Conservation (phyloP, 805 yeast species). For the Candida quercuum region DNA sequence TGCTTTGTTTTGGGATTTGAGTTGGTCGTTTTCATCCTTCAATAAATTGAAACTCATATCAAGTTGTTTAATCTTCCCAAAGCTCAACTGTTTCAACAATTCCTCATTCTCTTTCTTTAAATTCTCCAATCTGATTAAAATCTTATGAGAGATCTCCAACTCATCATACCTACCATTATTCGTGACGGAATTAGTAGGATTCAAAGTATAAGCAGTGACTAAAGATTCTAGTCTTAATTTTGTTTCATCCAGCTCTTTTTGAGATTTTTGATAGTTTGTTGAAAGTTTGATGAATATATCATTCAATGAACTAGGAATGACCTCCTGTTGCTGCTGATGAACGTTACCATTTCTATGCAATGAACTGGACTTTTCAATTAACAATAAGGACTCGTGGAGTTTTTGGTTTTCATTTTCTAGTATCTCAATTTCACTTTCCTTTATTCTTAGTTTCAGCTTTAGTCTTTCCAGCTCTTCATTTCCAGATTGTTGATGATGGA, state of each 20-base stretch:
- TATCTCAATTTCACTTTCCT: conserved; percentile 44
- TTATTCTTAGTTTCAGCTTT: conserved; percentile 47
- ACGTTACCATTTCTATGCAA: too few relatives aligned
- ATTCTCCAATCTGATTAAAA: conserved; percentile 53
- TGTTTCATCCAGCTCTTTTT: conserved; percentile 53
- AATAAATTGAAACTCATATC: conserved; percentile 63
- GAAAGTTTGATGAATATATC: conserved; percentile 45
- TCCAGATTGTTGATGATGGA: not conserved
- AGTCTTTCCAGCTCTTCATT: conserved; percentile 30
- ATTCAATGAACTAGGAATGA: conserved; percentile 39
- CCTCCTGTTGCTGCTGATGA: conserved; percentile 16
- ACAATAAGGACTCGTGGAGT: conserved; percentile 24
- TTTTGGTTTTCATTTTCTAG: conserved; percentile 40
- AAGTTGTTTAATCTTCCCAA: conserved; percentile 69
- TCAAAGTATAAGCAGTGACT: conserved; percentile 47
- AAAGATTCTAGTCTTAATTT: conserved; percentile 60
- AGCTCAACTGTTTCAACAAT: conserved; percentile 64
- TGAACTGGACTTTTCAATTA: not conserved
- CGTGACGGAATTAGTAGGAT: conserved; percentile 42
- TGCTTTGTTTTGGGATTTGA: conserved; percentile 28
- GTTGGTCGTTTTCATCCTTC: conserved; percentile 43
- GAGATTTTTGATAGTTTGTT: conserved; percentile 39
- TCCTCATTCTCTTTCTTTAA: conserved; percentile 66
- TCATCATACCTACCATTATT: conserved; percentile 63
- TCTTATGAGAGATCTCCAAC: conserved; percentile 69